phyloP scores from a whole-genome alignment of 108 stramenopile genomes.

The Pseudonitzschia multistriata region DNA sequence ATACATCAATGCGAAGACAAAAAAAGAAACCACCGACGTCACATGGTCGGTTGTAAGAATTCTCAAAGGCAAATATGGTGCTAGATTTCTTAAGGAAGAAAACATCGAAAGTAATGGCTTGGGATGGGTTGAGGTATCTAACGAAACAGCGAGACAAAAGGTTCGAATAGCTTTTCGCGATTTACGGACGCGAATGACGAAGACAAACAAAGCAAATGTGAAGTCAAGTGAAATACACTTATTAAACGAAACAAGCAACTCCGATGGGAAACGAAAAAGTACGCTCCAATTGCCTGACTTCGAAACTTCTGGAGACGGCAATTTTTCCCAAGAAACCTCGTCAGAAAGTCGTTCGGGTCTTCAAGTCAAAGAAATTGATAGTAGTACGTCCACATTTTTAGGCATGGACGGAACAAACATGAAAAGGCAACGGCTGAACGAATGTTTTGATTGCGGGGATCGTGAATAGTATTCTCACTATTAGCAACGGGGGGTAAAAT shows the following conservation, averaged over 20 bases:
- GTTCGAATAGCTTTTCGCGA: slow-evolving; percentile 16
- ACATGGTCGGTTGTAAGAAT: slow-evolving; percentile 10
- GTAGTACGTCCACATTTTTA: slow-evolving; percentile 6
- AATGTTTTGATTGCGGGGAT: too few species aligned
- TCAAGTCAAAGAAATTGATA: background rate
- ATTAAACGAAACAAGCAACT: too few species aligned
- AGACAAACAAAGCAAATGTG: background rate
- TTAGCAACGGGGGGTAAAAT: too few species aligned
- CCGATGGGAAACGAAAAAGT: background rate
- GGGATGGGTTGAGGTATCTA: slow-evolving; percentile 9
- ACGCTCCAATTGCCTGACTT: too few species aligned
- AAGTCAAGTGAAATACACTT: too few species aligned
- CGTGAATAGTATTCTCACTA: too few species aligned
- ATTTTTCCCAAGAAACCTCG: too few species aligned
- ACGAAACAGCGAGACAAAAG: slow-evolving; percentile 2
- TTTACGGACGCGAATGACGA: background rate
- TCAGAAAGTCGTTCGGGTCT: too few species aligned
- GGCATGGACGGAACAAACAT: slow-evolving; percentile 2
- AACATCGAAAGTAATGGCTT: background rate
- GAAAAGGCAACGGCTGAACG: background rate
- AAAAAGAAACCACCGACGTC: slow-evolving; percentile 4
- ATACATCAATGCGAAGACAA: background rate
- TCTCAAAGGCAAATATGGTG: slow-evolving; percentile 9
- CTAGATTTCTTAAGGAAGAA: slow-evolving; percentile 26
- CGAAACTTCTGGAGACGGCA: too few species aligned